These are phyloP conservation scores for Santalum album DNA, from an alignment of 164 flowering plant species.

Conservation along the genomic window DNA sequence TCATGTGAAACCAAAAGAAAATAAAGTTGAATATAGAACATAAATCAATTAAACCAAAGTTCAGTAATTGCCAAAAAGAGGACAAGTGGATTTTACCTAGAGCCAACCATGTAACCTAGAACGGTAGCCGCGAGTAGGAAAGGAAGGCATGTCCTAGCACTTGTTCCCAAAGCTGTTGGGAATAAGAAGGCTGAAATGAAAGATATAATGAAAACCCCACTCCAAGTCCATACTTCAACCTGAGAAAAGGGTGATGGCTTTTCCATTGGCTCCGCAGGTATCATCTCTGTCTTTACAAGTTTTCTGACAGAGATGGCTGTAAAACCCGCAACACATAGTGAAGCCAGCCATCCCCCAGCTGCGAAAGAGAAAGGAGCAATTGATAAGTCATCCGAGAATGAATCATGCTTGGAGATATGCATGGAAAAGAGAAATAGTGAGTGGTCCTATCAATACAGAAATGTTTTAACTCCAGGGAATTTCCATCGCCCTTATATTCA, in stretches of 20 bases:
- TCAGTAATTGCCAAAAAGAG: neutral
- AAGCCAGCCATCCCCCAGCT: constrained; percentile 94
- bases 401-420: neutral
- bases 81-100: constrained; percentile 46
- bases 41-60: neutral
- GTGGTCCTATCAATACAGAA: no score
- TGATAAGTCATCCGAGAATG: neutral
- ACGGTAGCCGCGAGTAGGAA: constrained; percentile 88
- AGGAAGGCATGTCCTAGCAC: constrained; percentile 83
- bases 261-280: constrained; percentile 79
- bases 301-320: constrained; percentile 91
- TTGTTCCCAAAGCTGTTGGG: constrained; percentile 69
- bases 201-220: constrained; percentile 50
- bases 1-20: neutral
- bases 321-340: constrained; percentile 83
- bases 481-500: no score
- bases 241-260: constrained; percentile 79
- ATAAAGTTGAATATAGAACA: neutral
- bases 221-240: constrained; percentile 62
- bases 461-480: no score
- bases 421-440: no score
- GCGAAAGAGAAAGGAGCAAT: constrained; percentile 15
- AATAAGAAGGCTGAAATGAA: constrained; percentile 46
- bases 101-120: constrained; percentile 82
- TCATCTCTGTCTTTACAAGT: constrained; percentile 78